Evolutionary conservation across 306 rosid genomes (phyloP), one percentile per base, ranked within the genome.

Genomic region (Crataegus laevigata): DNA sequence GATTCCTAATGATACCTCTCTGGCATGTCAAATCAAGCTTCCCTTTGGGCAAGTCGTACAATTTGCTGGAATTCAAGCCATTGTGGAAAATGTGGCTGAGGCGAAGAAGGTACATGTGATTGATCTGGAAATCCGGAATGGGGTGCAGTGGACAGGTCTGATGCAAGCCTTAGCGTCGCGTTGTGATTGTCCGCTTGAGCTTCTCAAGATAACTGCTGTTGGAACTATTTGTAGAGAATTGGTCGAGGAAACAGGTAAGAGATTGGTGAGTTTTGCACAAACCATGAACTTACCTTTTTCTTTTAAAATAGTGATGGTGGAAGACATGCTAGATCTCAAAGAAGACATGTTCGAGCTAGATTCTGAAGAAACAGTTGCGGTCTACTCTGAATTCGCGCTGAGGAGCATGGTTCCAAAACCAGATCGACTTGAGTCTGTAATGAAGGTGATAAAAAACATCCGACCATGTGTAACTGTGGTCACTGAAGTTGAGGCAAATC

Each of bases 401-500:
- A 72, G 87, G 54, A 30, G 34, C 69, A 77, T 77, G 88, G 63
- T 91, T 73, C 29, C 62, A 13, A 45, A 64, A 52, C 75, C 91
- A 6, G 84, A 88, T 36, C 84, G 75, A 24, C 84, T 91, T 19
- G 96, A 86, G 61, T 57, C 77, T 40, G 3, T 79, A 30, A 89
- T 89, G 93, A 75, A 63, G 57, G 87, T 88, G 18, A 62, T 87
- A n/a, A 69, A 75, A 69, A 78, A 74, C 51, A 38, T 89, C 13
- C 83, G 71, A 4, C 91, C 96, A 2, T 25, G 26, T 17, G 77
- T 88, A 5, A 81, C 86, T 87, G 88, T 88, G 58, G 84, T 88
- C 5, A 28, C 30, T 8, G 91, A 91, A 67, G 71, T 85, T 61
- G 96, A 86, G 38, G 91, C 87, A 14, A 91, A 82, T 66, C 90